Percentiles rank a stretch among this genome's conserved stretches.
phyloP scores from a whole-genome alignment of 805 yeast species.

The Metschnikowia matae region DNA sequence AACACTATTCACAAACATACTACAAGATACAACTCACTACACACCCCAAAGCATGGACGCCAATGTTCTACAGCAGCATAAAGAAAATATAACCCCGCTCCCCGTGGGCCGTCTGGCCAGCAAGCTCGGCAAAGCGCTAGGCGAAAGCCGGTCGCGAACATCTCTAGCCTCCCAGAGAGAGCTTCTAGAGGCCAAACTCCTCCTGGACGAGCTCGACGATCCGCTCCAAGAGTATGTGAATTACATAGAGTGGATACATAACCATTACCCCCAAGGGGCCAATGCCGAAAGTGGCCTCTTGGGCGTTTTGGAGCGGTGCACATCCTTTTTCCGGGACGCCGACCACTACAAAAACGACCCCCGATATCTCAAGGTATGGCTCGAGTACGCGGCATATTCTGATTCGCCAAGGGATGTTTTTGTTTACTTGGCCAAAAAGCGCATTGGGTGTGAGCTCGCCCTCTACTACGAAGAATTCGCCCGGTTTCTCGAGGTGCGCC shows the following conservation, averaged over 20 bases:
- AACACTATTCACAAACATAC: background rate
- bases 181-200: slow-evolving; percentile 24
- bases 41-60: slow-evolving; percentile 16
- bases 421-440: slow-evolving; percentile 63
- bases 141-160: slow-evolving; percentile 6
- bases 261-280: slow-evolving; percentile 58
- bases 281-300: slow-evolving; percentile 63
- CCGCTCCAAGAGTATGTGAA: slow-evolving; percentile 75
- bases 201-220: slow-evolving; percentile 64
- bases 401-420: slow-evolving; percentile 71
- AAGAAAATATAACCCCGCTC: slow-evolving; percentile 72
- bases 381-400: slow-evolving; percentile 64
- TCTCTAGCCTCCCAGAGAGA: slow-evolving; percentile 27
- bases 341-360: slow-evolving; percentile 76
- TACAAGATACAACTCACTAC: background rate
- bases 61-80: slow-evolving; percentile 42
- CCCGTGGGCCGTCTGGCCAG: slow-evolving; percentile 66
- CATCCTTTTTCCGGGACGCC: slow-evolving; percentile 61
- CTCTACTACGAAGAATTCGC: slow-evolving; percentile 80
- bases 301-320: slow-evolving; percentile 63
- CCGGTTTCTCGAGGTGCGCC: slow-evolving; percentile 48
- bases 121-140: slow-evolving; percentile 46
- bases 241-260: slow-evolving; percentile 69
- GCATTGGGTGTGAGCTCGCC: slow-evolving; percentile 65
- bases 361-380: slow-evolving; percentile 76